A percentile compares a stretch with the other conserved stretches of the same genome.
Conservation (phyloP, 2,329 filamentous ascomycete genomes). For the Pochonia chlamydosporia region DNA sequence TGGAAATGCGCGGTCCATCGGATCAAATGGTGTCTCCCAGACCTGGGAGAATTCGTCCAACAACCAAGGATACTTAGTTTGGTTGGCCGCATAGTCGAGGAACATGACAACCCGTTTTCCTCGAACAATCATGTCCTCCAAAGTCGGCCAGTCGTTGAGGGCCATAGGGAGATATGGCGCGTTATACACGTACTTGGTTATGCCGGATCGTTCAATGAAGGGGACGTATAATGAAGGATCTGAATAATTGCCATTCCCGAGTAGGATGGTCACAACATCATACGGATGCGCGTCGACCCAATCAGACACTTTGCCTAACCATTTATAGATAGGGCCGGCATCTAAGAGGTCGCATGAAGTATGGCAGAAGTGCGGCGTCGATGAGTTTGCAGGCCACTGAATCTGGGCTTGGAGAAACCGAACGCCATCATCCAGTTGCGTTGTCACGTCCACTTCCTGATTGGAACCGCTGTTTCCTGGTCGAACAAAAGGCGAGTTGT, state of each 20-base stretch:
- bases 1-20: constrained; percentile 58
- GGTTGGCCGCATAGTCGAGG: constrained; percentile 80
- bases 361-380: constrained; percentile 71
- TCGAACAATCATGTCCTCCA: constrained; percentile 67
- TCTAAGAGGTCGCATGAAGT: constrained; percentile 77
- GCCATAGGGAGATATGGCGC: constrained; percentile 67
- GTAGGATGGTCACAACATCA: constrained; percentile 81
- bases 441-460: constrained; percentile 60
- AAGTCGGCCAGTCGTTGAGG: constrained; percentile 74
- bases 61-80: constrained; percentile 73
- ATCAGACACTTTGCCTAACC: constrained; percentile 59
- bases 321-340: constrained; percentile 69
- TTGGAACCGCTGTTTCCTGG: constrained; percentile 70
- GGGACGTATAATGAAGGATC: constrained; percentile 55
- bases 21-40: constrained; percentile 89
- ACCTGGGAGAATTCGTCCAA: constrained; percentile 83
- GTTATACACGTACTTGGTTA: constrained; percentile 67
- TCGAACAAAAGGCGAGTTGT: constrained; percentile 75
- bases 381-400: constrained; percentile 46
- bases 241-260: constrained; percentile 79
- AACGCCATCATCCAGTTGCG: constrained; percentile 73
- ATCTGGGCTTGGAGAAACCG: constrained; percentile 60
- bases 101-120: constrained; percentile 72
- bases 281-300: constrained; percentile 78
- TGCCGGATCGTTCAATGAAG: constrained; percentile 65